A percentile compares a stretch with the other conserved stretches of the same genome.
These are phyloP conservation scores for Phytophthora rubi DNA, from an alignment of 352 stramenopile genomes.

Conservation along the genomic window DNA sequence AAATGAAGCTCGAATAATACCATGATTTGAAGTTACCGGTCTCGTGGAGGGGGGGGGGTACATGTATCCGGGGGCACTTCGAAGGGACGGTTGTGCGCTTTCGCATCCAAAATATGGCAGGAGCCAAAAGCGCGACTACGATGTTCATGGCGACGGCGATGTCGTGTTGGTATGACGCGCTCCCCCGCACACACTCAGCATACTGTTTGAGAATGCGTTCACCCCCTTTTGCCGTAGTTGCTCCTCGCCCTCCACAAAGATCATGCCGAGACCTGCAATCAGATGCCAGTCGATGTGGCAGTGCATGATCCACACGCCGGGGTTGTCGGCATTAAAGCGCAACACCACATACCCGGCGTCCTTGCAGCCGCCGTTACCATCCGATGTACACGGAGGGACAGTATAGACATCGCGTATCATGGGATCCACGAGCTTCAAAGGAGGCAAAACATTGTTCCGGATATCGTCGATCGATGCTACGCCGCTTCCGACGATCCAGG, in stretches of 20 bases:
- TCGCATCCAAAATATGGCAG: no score
- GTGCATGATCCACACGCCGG: constrained; percentile 40
- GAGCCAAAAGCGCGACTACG: no score
- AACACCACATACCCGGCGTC: constrained; percentile 34
- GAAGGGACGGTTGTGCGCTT: no score
- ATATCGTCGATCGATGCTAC: constrained; percentile 18
- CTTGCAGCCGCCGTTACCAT: constrained; percentile 16
- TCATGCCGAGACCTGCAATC: constrained; percentile 31
- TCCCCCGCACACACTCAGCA: constrained; percentile 27
- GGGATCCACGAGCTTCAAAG: constrained; percentile 22
- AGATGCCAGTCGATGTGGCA: constrained; percentile 18
- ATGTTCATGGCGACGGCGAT: not conserved
- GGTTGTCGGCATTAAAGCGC: constrained; percentile 39
- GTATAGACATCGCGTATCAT: constrained; percentile 38
- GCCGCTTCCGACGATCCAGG: constrained; percentile 28
- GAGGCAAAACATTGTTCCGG: not conserved
- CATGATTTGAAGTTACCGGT: no score
- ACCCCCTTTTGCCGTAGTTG: constrained; percentile 21
- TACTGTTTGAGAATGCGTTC: constrained; percentile 14
- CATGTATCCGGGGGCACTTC: no score
- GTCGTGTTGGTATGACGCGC: constrained; percentile 11
- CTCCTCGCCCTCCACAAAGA: constrained; percentile 28
- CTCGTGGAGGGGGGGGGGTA: no score
- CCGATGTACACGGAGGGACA: constrained; percentile 25
- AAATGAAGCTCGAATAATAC: no score